Conservation (phyloP, 179 eudicot genomes). For the Camellia oleifera region DNA sequence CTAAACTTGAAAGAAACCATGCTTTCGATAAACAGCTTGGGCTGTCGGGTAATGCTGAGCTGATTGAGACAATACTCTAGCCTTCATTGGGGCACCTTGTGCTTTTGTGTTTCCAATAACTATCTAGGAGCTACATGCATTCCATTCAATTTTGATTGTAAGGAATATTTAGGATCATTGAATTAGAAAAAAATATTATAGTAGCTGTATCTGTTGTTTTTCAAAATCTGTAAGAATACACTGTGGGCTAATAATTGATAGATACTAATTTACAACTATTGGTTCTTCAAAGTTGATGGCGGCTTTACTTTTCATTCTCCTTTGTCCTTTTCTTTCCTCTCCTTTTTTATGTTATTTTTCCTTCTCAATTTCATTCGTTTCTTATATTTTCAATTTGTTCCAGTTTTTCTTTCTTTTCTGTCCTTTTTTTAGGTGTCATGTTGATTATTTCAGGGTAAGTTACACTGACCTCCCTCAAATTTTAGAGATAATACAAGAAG, state of each 20-base stretch:
- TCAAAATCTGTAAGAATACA: not conserved
- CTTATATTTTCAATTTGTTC: not conserved
- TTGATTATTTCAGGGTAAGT: too few relatives aligned
- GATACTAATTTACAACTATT: not conserved
- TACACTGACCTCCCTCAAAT: too few relatives aligned
- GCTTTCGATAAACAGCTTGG: not conserved
- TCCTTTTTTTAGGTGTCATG: not conserved
- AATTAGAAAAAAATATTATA: not conserved
- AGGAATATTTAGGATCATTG: not conserved
- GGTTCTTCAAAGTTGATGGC: not conserved
- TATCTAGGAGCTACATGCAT: not conserved
- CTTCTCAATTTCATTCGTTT: not conserved
- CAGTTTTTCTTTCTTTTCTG: not conserved
- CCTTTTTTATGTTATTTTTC: not conserved
- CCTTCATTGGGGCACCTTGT: not conserved
- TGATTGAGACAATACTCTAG: not conserved
- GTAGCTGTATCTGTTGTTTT: not conserved
- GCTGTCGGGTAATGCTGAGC: not conserved
- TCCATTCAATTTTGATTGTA: conserved; percentile 3
- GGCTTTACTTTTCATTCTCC: not conserved
- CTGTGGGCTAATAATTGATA: not conserved
- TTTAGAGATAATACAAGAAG: too few relatives aligned
- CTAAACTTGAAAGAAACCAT: not conserved
- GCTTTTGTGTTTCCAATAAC: not conserved
- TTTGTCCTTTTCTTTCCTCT: not conserved